These are phyloP conservation scores for Pelargonium fulgidum DNA, from an alignment of 441 rosid genomes.

Conservation along the genomic window DNA sequence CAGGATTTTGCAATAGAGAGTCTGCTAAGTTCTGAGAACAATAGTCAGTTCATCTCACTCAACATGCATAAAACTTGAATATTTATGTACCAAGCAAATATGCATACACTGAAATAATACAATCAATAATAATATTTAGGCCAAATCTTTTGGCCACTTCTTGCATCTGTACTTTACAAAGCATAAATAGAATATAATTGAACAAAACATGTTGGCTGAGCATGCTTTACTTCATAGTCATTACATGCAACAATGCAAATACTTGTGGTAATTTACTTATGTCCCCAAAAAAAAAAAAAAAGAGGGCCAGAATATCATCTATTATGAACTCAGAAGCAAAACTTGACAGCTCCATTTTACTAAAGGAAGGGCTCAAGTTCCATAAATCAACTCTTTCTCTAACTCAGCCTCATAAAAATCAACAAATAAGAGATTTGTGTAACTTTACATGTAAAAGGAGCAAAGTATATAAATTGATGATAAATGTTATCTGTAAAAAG, in stretches of 20 bases:
- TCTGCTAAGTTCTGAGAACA: background rate
- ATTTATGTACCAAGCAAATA: constrained; percentile 1
- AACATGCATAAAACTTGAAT: background rate
- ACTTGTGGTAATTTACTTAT: background rate
- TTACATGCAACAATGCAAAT: background rate
- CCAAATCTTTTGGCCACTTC: background rate
- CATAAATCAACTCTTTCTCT: background rate
- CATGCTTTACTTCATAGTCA: background rate
- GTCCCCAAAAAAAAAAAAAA: background rate
- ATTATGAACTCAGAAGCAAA: background rate
- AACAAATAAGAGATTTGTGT: background rate
- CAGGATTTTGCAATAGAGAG: background rate
- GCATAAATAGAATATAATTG: background rate
- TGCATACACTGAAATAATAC: background rate
- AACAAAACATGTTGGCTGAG: background rate
- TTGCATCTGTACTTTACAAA: background rate
- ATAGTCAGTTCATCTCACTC: constrained; percentile 1
- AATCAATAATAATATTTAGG: background rate
- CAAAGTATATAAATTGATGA: background rate
- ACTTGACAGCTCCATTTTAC: background rate
- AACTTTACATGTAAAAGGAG: background rate
- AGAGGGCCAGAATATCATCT: background rate
- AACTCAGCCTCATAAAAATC: background rate
- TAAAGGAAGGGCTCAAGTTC: background rate
- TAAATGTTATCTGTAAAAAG: background rate